These are phyloP conservation scores for Achaetomium macrosporum DNA, from an alignment of 2,329 filamentous ascomycete species.

Conservation along the genomic window DNA sequence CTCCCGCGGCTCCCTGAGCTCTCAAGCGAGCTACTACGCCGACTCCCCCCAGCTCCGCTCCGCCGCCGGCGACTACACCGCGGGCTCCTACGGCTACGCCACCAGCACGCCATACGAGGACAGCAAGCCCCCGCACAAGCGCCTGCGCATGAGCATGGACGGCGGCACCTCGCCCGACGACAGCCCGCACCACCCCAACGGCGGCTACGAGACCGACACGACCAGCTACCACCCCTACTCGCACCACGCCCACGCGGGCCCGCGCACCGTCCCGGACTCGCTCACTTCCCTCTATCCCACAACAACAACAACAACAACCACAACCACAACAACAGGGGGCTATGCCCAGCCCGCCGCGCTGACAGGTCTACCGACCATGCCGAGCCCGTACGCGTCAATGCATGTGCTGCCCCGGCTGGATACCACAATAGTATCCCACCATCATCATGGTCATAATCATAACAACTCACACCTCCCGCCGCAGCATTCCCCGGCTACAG, in stretches of 20 bases:
- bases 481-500: too few species aligned
- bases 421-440: slow-evolving; percentile 16
- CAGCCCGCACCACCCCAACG: slow-evolving; percentile 2
- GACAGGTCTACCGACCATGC: slow-evolving; percentile 2
- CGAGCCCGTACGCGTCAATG: neutral
- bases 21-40: slow-evolving; percentile 19
- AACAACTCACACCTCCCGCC: too few species aligned
- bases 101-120: slow-evolving; percentile 16
- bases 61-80: slow-evolving; percentile 16
- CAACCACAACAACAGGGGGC: slow-evolving; percentile 14
- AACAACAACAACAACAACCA: neutral
- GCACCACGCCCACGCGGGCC: slow-evolving; percentile 16
- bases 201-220: slow-evolving; percentile 20
- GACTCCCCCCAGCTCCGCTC: slow-evolving; percentile 22
- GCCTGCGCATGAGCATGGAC: slow-evolving; percentile 21
- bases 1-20: slow-evolving; percentile 16
- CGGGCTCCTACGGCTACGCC: slow-evolving; percentile 18
- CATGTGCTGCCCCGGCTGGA: slow-evolving; percentile 18
- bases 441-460: neutral
- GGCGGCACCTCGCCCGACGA: slow-evolving; percentile 6
- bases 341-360: slow-evolving; percentile 14
- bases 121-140: slow-evolving; percentile 16
- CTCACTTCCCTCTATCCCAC: slow-evolving; percentile 19
- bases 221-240: slow-evolving; percentile 14
- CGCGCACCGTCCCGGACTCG: slow-evolving; percentile 25